Percentiles rank a stretch among this genome's conserved stretches.
Evolutionary conservation across 495 filamentous ascomycete species (phyloP).

Genomic region (Friedmanniomyces simplex): DNA sequence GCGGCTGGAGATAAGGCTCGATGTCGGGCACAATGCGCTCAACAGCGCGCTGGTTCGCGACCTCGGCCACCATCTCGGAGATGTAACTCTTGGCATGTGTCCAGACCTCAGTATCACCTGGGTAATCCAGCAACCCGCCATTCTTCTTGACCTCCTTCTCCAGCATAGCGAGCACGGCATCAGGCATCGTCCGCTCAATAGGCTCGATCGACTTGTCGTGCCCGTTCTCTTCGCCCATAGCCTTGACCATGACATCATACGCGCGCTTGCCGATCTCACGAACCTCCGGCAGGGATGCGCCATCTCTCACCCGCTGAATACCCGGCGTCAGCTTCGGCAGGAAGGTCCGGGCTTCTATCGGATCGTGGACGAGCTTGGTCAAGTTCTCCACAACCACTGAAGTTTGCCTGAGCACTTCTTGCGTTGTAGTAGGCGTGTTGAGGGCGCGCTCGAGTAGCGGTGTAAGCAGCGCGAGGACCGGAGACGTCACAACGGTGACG

Average conservation of each 20-base stretch:
- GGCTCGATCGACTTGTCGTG: constrained; percentile 45
- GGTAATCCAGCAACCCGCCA: constrained; percentile 46
- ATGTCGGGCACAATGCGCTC: constrained; percentile 57
- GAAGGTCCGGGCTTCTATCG: constrained; percentile 90
- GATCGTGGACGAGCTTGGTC: constrained; percentile 97
- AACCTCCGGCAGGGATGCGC: constrained; percentile 89
- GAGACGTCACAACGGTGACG: constrained; percentile 93
- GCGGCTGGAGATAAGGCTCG: constrained; percentile 60
- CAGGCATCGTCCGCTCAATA: constrained; percentile 56
- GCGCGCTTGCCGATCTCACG: constrained; percentile 79
- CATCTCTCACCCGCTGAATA: constrained; percentile 75
- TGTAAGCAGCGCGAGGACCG: constrained; percentile 91
- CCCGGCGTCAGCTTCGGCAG: constrained; percentile 91
- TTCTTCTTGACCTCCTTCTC: constrained; percentile 62
- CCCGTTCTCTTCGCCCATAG: constrained; percentile 60
- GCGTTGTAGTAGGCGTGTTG: constrained; percentile 77
- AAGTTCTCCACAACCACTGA: constrained; percentile 98
- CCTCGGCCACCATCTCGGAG: constrained; percentile 76
- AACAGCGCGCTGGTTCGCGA: constrained; percentile 72
- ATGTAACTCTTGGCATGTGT: constrained; percentile 63
- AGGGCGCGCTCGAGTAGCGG: constrained; percentile 88
- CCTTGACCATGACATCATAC: constrained; percentile 80
- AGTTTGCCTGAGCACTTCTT: constrained; percentile 91
- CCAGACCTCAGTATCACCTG: constrained; percentile 53
- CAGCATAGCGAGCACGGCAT: constrained; percentile 66